Evolutionary conservation across 768 basidiomycete genomes (phyloP).

Genomic region (Collybiopsis confluens): DNA sequence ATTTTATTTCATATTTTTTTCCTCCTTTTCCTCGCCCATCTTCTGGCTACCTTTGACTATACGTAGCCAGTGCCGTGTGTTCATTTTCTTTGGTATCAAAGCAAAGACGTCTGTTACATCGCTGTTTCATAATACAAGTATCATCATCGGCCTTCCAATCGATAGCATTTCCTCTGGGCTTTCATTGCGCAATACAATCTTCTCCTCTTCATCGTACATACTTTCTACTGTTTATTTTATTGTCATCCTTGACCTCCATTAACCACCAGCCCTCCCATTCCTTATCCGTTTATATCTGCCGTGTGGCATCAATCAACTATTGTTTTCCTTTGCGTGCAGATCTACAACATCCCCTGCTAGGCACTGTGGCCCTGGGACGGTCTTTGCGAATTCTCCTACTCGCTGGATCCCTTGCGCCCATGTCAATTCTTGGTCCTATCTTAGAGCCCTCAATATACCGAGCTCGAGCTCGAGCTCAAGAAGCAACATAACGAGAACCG

Average conservation of each 20-base stretch:
- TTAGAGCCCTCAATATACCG: background rate
- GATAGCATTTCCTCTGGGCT: conserved; percentile 3
- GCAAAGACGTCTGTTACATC: conserved; percentile 9
- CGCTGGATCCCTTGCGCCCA: conserved; percentile 8
- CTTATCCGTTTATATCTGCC: conserved; percentile 4
- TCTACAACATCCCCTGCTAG: background rate
- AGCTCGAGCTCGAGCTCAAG: background rate
- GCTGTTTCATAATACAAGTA: conserved; percentile 9
- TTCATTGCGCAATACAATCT: conserved; percentile 8
- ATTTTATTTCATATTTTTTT: conserved; percentile 43
- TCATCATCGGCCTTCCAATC: conserved; percentile 8
- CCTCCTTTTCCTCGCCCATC: conserved; percentile 25
- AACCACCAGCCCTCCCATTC: conserved; percentile 15
- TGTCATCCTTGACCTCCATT: conserved; percentile 19
- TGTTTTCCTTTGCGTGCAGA: background rate
- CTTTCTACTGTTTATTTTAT: conserved; percentile 9
- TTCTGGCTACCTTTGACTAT: background rate
- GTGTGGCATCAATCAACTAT: conserved; percentile 8
- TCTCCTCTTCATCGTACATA: conserved; percentile 7
- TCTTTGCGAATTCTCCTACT: conserved; percentile 4
- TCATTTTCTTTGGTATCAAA: conserved; percentile 7
- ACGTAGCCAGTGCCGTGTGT: conserved; percentile 3
- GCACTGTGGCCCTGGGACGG: conserved; percentile 4
- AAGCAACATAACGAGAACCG: background rate
- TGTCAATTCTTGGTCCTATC: background rate